Evolutionary conservation across 768 basidiomycete genomes (phyloP), one percentile per base, ranked within the genome.

Genomic region (Serpula lacrymans): DNA sequence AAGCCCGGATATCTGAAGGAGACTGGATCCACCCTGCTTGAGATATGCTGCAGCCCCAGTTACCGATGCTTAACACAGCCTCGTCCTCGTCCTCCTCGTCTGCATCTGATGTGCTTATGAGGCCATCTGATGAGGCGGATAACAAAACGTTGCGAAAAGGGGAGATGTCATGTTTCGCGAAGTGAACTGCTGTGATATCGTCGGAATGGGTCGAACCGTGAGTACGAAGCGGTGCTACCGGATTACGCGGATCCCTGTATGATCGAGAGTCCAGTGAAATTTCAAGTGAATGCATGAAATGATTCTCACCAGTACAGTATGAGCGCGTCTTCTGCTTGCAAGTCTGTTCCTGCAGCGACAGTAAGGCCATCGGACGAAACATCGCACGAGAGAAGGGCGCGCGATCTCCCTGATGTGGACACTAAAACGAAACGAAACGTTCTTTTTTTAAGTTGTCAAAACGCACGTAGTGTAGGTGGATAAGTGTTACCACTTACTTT

Each of bases 191-290:
- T 0, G 93, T 95, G 42, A 97, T 79, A 54, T 97, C 93, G 60
- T 97, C 93, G 3, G 92, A 94, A 55, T 97, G 93, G 0, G 90
- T 91, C 3, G 86, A 88, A 3, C 77, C 67, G 60, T 96, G 92
- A n/a, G 68, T 70, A 23, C 88, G 79, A 2, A 90, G 55, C 4
- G 84, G 85, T 1, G 75, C 70, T 2, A 68, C 71, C 8, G 90
- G 80, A 39, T 80, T 78, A n/a, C 93, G 78, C 14, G 84, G 84
- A 59, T 97, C 93, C 89, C 90, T 92, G 53, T 18, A 33, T 21
- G 37, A 24, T 17, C 10, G 11, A 17, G 26, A 21, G 9, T 23
- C 28, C 16, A 12, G 30, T 43, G 17, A 42, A 32, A 22, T 12
- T 42, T 34, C 18, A 34, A n/a, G n/a, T 31, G 27, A 28, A 42